Conservation (phyloP, 2,329 filamentous ascomycete genomes). For the Fusarium globosum region DNA sequence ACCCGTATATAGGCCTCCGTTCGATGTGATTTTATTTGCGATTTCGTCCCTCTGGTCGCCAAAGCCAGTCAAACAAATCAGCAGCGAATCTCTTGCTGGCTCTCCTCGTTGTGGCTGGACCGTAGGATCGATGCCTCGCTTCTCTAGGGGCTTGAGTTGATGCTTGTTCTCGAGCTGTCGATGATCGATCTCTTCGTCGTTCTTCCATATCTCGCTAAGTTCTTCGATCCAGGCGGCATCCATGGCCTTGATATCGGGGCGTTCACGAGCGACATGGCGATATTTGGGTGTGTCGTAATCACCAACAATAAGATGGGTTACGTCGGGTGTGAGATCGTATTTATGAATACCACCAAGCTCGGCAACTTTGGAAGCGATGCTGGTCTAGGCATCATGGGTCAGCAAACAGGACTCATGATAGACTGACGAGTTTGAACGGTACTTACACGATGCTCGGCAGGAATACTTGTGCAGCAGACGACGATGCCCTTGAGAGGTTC, state of each 20-base stretch:
- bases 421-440: slow-evolving; percentile 48
- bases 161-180: slow-evolving; percentile 73
- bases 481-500: slow-evolving; percentile 77
- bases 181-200: slow-evolving; percentile 82
- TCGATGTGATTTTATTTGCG: slow-evolving; percentile 71
- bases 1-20: slow-evolving; percentile 87
- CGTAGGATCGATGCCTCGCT: slow-evolving; percentile 56
- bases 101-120: slow-evolving; percentile 33
- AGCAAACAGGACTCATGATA: slow-evolving; percentile 4
- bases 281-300: slow-evolving; percentile 93
- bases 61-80: slow-evolving; percentile 68
- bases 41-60: slow-evolving; percentile 75
- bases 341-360: slow-evolving; percentile 91
- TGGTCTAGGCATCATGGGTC: slow-evolving; percentile 51
- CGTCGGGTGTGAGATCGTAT: slow-evolving; percentile 93
- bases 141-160: slow-evolving; percentile 72
- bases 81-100: slow-evolving; percentile 54
- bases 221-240: slow-evolving; percentile 86
- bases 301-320: slow-evolving; percentile 93
- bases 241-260: slow-evolving; percentile 87
- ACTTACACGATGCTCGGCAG: slow-evolving; percentile 78
- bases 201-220: slow-evolving; percentile 82
- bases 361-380: slow-evolving; percentile 71
- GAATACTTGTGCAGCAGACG: slow-evolving; percentile 88
- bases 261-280: slow-evolving; percentile 89